Conservation (phyloP, 2,329 filamentous ascomycete genomes). For the Orbilia blumenaviensis region DNA sequence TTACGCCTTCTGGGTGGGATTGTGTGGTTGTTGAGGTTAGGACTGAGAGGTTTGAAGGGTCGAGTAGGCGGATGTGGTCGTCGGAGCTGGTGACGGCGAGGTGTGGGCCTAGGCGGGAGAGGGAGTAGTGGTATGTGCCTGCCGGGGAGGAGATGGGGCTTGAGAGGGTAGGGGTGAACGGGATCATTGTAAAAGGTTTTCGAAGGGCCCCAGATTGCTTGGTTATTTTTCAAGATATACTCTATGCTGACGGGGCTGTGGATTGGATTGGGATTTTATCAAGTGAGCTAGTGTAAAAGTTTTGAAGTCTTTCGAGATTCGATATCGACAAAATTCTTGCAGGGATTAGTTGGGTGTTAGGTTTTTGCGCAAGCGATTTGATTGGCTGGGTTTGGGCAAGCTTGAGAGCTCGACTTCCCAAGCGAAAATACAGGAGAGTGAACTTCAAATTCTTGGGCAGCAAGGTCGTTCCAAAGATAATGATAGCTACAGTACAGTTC, state of each 20-base stretch:
- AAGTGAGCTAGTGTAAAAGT: not conserved
- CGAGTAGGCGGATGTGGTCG: conserved; percentile 73
- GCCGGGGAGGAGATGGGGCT: conserved; percentile 61
- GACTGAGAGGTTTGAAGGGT: conserved; percentile 68
- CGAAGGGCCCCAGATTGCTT: not conserved
- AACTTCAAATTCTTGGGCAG: too few species aligned
- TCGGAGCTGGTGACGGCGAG: conserved; percentile 75
- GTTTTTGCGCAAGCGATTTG: conserved; percentile 35
- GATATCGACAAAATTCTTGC: not conserved
- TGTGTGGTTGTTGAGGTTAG: conserved; percentile 63
- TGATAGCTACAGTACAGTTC: too few species aligned
- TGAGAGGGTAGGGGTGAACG: conserved; percentile 59
- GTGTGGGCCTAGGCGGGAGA: conserved; percentile 66
- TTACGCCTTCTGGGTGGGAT: conserved; percentile 71
- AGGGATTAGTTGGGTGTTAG: not conserved
- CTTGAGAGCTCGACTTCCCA: too few species aligned
- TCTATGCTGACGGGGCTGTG: not conserved
- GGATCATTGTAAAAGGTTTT: conserved; percentile 16
- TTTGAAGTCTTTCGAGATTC: not conserved
- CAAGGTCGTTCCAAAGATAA: too few species aligned
- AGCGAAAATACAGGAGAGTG: too few species aligned
- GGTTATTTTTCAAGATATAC: not conserved
- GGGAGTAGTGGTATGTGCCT: conserved; percentile 69
- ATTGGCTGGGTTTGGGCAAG: conserved; percentile 19
- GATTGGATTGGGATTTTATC: not conserved